Conservation (phyloP, 2,329 filamentous ascomycete species). For the Rhexocercosporidium sp. region DNA sequence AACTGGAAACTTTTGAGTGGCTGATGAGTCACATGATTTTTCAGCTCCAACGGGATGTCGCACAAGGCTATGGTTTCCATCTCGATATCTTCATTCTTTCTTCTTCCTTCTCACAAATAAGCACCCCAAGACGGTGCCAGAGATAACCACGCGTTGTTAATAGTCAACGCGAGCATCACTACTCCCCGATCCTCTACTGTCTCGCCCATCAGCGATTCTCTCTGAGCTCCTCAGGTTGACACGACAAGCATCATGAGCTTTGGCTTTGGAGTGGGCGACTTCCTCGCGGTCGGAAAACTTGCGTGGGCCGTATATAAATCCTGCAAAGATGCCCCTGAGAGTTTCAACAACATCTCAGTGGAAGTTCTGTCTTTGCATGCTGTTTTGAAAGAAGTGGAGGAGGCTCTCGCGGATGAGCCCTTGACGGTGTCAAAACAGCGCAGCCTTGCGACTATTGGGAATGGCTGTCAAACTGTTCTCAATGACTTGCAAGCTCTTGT, state of each 20-base stretch:
- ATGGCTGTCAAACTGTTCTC: conserved; percentile 29
- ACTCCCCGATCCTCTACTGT: not conserved
- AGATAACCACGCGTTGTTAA: too few species aligned
- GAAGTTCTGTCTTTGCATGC: conserved; percentile 29
- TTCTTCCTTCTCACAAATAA: too few species aligned
- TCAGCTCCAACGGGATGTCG: too few species aligned
- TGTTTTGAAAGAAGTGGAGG: conserved; percentile 23
- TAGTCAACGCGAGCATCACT: not conserved
- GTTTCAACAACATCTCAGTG: conserved; percentile 36
- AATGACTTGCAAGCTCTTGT: conserved; percentile 24
- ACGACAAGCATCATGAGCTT: conserved; percentile 17
- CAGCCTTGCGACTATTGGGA: conserved; percentile 18
- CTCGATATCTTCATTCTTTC: too few species aligned
- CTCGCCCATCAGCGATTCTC: not conserved
- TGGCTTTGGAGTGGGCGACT: conserved; percentile 18
- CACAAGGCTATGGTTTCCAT: too few species aligned
- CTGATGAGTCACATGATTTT: too few species aligned
- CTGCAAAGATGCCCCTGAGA: conserved; percentile 37
- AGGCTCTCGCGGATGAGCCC: conserved; percentile 10
- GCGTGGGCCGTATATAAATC: conserved; percentile 29
- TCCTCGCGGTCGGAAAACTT: conserved; percentile 12
- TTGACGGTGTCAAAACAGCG: conserved; percentile 5
- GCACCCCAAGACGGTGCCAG: too few species aligned
- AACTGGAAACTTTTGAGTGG: not conserved
- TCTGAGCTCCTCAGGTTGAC: not conserved